phyloP scores from a whole-genome alignment of 1,139 yeast species.

The Pichia sp. region DNA sequence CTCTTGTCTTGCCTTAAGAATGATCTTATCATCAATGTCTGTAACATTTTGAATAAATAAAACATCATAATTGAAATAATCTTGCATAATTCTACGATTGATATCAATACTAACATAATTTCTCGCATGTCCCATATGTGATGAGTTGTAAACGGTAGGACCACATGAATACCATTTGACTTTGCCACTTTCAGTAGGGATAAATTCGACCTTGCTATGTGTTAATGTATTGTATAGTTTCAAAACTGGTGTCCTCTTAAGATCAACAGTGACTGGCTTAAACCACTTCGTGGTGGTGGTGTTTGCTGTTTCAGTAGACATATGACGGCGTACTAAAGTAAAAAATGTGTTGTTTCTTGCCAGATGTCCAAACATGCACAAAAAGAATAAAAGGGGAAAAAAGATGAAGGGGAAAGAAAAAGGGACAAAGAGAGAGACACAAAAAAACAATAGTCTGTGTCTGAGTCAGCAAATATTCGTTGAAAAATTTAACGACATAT shows the following conservation, averaged over 20 bases:
- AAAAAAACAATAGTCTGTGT: too few species aligned
- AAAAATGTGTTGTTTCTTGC: too few species aligned
- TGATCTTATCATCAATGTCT: constrained; percentile 95
- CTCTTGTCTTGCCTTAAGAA: constrained; percentile 87
- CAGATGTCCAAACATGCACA: neutral
- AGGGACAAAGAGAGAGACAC: too few species aligned
- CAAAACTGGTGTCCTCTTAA: constrained; percentile 21
- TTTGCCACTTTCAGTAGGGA: constrained; percentile 54
- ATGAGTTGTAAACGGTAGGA: constrained; percentile 95
- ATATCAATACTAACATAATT: constrained; percentile 94
- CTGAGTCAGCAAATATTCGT: too few species aligned
- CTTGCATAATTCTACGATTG: constrained; percentile 78
- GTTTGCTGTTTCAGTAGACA: constrained; percentile 1
- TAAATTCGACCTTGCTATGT: constrained; percentile 67
- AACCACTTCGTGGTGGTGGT: constrained; percentile 24
- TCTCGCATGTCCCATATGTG: constrained; percentile 99
- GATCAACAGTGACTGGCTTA: constrained; percentile 20
- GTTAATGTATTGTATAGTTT: constrained; percentile 78
- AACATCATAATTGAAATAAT: constrained; percentile 85
- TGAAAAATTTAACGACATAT: too few species aligned
- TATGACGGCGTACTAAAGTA: neutral
- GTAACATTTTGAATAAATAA: constrained; percentile 93
- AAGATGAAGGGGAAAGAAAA: neutral
- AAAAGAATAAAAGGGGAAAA: neutral
- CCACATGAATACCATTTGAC: constrained; percentile 98